phyloP scores from a whole-genome alignment of 1,284 basidiomycete species.

The Sporisorium sorghi region DNA sequence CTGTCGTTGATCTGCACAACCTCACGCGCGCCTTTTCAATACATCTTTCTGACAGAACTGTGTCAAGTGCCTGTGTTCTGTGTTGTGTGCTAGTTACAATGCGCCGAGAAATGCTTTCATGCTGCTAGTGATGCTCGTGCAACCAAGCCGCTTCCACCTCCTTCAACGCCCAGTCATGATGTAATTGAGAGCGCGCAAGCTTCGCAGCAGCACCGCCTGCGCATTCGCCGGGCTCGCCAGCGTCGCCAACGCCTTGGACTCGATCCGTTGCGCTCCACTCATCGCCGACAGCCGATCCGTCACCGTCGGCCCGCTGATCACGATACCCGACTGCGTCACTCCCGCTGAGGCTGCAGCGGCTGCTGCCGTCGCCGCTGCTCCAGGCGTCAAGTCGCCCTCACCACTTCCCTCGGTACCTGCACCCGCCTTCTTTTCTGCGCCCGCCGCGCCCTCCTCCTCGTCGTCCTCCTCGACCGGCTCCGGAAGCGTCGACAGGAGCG shows the following conservation, averaged over 20 bases:
- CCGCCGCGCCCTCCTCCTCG: slow-evolving; percentile 39
- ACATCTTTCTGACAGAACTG: background rate
- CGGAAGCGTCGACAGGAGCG: slow-evolving; percentile 58
- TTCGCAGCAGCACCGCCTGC: slow-evolving; percentile 65
- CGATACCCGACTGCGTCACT: slow-evolving; percentile 34
- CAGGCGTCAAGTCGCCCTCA: slow-evolving; percentile 18
- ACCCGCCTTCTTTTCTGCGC: slow-evolving; percentile 17
- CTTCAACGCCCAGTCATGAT: slow-evolving; percentile 55
- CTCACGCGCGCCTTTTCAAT: no score
- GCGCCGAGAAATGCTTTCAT: slow-evolving; percentile 12
- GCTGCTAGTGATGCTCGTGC: background rate
- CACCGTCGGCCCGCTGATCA: slow-evolving; percentile 43
- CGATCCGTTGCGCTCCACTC: slow-evolving; percentile 45
- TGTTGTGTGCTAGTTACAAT: background rate
- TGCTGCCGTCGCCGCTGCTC: slow-evolving; percentile 25
- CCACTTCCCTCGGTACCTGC: background rate
- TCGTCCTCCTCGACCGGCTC: slow-evolving; percentile 41
- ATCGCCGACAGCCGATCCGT: slow-evolving; percentile 38
- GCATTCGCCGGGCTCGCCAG: slow-evolving; percentile 65
- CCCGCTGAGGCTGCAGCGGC: slow-evolving; percentile 29
- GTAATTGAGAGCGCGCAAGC: slow-evolving; percentile 66
- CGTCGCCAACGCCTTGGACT: slow-evolving; percentile 60
- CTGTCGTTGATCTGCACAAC: no score
- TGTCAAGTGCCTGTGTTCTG: background rate
- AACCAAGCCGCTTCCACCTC: background rate